Evolutionary conservation across 1,139 yeast genomes (phyloP), one percentile per base, ranked within the genome.

Genomic region (Scheffersomyces parashehatae): DNA sequence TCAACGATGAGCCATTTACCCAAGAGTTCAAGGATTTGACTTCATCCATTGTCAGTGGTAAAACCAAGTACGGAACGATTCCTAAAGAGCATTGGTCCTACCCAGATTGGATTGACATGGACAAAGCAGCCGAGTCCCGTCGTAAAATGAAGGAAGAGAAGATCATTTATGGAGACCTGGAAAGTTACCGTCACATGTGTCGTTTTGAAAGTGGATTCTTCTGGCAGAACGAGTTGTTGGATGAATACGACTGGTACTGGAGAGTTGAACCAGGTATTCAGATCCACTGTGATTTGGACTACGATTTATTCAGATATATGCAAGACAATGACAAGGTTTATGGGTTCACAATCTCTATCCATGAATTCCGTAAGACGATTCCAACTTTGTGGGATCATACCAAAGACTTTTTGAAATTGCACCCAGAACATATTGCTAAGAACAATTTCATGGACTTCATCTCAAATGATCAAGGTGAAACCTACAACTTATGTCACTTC

Each of bases 171-270:
- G 90, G 84, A 6, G 84, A 73, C 32, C 67, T 76, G 13, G 86
- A 79, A 56, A 73, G 83, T 38, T 86, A 86, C 58, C 74, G 91
- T 53, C 89, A 84, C 63, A 85, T 85, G 91, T 85, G 91, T 58
- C 73, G 91, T 43, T 85, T 78, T 60, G 85, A 87, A 59, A 79
- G 91, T 0, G 95, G 96, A 1, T 73, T 77, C 49, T 90, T 90
- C 59, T 88, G 81, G 68, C 78, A 82, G 49, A 95, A 90, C 62
- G 85, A 85, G 3, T 62, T 86, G 48, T 82, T 91, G 39, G 71
- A 61, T 43, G 73, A 80, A 44, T 75, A 81, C 48, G 89, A 88
- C 48, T 90, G 96, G 95, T 90, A 89, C 67, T 90, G 97, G 97
- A 71, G 90, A 51, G 86, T 85, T 20, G 90, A 85, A 59, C 88